Percentiles rank a stretch among this genome's conserved stretches.
These are phyloP conservation scores for Austroboletus olivaceoglutinosus DNA, from an alignment of 1,284 basidiomycete species.

Conservation along the genomic window DNA sequence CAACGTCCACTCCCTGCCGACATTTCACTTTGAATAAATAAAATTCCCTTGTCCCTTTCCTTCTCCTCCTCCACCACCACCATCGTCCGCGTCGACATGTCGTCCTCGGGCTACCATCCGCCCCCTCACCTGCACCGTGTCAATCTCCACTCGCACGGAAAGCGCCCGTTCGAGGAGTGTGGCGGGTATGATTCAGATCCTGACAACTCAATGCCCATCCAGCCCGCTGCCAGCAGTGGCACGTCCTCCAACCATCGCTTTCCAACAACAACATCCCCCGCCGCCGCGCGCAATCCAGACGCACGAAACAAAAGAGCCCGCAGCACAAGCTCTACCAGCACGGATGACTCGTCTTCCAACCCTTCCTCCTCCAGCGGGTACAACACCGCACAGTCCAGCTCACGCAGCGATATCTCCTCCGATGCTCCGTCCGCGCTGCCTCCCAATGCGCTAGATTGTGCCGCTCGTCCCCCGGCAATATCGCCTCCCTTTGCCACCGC, in stretches of 20 bases:
- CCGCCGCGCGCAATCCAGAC: no score
- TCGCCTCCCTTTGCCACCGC: no score
- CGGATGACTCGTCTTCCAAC: constrained; percentile 27
- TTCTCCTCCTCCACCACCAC: not conserved
- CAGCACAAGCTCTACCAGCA: constrained; percentile 33
- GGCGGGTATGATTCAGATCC: constrained; percentile 35
- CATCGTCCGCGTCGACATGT: constrained; percentile 14
- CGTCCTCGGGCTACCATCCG: constrained; percentile 24
- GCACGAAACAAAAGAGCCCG: constrained; percentile 31
- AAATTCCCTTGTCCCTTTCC: no score
- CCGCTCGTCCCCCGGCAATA: no score
- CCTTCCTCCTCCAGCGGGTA: constrained; percentile 30
- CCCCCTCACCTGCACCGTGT: constrained; percentile 26
- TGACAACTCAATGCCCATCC: constrained; percentile 27
- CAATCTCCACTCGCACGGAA: constrained; percentile 27
- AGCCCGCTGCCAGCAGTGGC: constrained; percentile 23
- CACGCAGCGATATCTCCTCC: constrained; percentile 26
- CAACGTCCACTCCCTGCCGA: no score
- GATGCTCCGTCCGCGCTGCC: no score
- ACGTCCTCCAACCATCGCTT: constrained; percentile 27
- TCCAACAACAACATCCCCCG: constrained; percentile 11
- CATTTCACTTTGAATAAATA: no score
- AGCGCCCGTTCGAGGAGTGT: constrained; percentile 34
- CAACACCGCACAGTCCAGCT: constrained; percentile 35
- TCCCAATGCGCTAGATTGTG: no score